Evolutionary conservation across 768 basidiomycete genomes (phyloP).

Genomic region (Mycena rebaudengoi): DNA sequence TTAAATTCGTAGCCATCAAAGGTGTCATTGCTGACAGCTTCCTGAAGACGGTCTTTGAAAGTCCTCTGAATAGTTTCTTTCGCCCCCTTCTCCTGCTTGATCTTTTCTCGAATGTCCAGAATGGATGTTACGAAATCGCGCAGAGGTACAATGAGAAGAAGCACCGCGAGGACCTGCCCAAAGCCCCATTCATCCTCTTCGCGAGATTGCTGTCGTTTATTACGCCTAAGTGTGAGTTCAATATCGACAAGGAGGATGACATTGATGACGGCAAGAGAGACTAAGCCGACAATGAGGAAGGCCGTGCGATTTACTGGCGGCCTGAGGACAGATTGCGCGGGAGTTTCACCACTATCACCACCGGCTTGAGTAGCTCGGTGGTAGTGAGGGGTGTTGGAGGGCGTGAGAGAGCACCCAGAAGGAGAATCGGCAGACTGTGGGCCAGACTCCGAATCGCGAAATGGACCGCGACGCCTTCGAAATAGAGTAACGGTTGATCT

Average conservation of each 20-base stretch:
- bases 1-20: background rate
- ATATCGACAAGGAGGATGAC: background rate
- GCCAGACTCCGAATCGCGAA: background rate
- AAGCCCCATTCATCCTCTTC: slow-evolving; percentile 1
- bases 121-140: background rate
- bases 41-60: background rate
- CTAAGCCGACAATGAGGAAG: background rate
- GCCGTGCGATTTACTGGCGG: background rate
- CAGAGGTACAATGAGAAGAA: background rate
- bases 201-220: background rate
- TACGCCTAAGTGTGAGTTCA: background rate
- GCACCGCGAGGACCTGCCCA: background rate
- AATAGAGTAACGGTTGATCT: background rate
- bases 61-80: background rate
- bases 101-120: background rate
- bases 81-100: background rate
- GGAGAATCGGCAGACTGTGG: background rate
- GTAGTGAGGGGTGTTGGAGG: too few relatives aligned
- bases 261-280: background rate
- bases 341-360: background rate
- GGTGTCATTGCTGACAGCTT: background rate
- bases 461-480: background rate
- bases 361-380: too few relatives aligned
- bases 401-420: background rate
- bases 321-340: background rate